Evolutionary conservation across 2,329 filamentous ascomycete species (phyloP), one percentile per base, ranked within the genome.

Genomic region (Apiospora rasikravindrae): DNA sequence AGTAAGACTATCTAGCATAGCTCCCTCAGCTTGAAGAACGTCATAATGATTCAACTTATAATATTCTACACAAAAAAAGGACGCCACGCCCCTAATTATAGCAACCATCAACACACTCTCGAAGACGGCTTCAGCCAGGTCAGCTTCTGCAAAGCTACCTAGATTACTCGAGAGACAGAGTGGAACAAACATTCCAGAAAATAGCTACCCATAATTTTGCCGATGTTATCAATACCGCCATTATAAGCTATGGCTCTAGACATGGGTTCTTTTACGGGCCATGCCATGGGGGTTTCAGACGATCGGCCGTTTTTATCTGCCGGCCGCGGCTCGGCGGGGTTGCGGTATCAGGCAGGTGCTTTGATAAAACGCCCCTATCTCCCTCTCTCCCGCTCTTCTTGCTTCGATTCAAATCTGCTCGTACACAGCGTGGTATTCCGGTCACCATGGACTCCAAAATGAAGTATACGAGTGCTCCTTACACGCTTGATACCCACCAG

Each of bases 281-380:
- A 40, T 37, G 57, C 8, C 33, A 40, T n/a, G 57, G 57, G 26
- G 19, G 22, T 29, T 64, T 40, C 33, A 64, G 57, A 64, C 19
- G 33, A n/a, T 64, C 57, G 57, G 57, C 57, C 33, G 57, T 64
- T 64, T 40, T 40, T 24, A 64, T 64, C 57, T 64, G 57, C 57
- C 57, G 57, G 57, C 57, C 33, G 57, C 57, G 22, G 57, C 33
- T 64, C 57, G 57, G 33, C 22, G 57, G 57, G 57, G 57, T 40
- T 64, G 57, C 22, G 11, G 57, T 64, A 40, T 64, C 33, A 40
- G 40, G 33, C 57, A 64, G 33, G 57, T n/a, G 33, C 33, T 37
- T 40, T n/a, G 22, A n/a, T 40, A n/a, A 69, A 11, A 24, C 7
- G n/a, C 67, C 33, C 13, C 14, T 33, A 11, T 29, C n/a, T 22